A percentile compares a stretch with the other conserved stretches of the same genome.
phyloP scores from a whole-genome alignment of 2,329 filamentous ascomycete species.

The Septoria linicola region DNA sequence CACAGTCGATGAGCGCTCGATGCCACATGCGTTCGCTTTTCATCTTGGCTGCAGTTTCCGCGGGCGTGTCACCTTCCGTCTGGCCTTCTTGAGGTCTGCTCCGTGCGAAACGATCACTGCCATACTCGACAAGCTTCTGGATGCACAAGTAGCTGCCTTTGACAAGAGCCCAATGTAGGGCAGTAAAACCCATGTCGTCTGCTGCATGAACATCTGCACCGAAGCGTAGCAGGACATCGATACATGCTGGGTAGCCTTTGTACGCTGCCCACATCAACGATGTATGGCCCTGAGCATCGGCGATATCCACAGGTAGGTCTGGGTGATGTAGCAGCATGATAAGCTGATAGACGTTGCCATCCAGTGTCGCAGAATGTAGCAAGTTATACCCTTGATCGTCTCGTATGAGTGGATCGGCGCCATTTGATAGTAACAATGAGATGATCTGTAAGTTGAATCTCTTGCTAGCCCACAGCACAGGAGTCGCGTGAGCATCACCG shows the following conservation, averaged over 20 bases:
- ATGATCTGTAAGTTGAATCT: constrained; percentile 96
- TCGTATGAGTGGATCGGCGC: constrained; percentile 86
- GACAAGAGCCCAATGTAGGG: constrained; percentile 93
- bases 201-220: constrained; percentile 87
- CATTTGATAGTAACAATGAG: constrained; percentile 83
- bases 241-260: constrained; percentile 89
- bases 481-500: constrained; percentile 90
- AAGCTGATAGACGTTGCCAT: constrained; percentile 89
- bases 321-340: constrained; percentile 83
- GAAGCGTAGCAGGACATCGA: constrained; percentile 91
- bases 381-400: constrained; percentile 98
- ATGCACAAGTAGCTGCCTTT: constrained; percentile 88
- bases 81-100: constrained; percentile 54
- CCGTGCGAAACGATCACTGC: constrained; percentile 86
- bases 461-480: constrained; percentile 95
- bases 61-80: constrained; percentile 80
- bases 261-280: constrained; percentile 98
- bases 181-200: constrained; percentile 91
- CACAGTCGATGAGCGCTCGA: constrained; percentile 76
- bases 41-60: constrained; percentile 82
- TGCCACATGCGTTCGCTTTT: constrained; percentile 82
- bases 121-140: constrained; percentile 92
- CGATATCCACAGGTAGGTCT: constrained; percentile 88
- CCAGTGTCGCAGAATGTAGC: constrained; percentile 92
- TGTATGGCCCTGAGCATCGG: constrained; percentile 87